These are phyloP conservation scores for Fusarium sp. DNA, from an alignment of 2,329 filamentous ascomycete genomes.

Conservation along the genomic window DNA sequence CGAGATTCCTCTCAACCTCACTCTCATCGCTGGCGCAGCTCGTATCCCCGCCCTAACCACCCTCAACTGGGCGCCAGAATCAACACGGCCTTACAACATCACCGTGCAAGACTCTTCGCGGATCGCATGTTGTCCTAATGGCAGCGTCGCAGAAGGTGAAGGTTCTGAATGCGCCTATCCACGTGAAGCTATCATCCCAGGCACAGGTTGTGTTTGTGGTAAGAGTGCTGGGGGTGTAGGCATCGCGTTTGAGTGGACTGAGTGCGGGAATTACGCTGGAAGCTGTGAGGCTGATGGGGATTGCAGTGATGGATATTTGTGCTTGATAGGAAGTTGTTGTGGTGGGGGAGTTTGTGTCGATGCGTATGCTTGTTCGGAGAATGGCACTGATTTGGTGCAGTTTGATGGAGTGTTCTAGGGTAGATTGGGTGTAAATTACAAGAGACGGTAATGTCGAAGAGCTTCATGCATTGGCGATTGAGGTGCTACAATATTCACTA, in stretches of 20 bases:
- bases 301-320: slow-evolving; percentile 48
- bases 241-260: slow-evolving; percentile 52
- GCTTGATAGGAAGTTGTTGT: slow-evolving; percentile 55
- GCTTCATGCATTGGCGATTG: too few species aligned
- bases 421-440: slow-evolving; percentile 20
- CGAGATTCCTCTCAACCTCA: slow-evolving; percentile 52
- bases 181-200: slow-evolving; percentile 46
- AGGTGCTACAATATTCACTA: neutral
- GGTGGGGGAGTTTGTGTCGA: slow-evolving; percentile 55
- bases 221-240: slow-evolving; percentile 43
- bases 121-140: slow-evolving; percentile 53
- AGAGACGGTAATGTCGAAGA: neutral
- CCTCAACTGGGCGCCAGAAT: slow-evolving; percentile 50
- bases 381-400: slow-evolving; percentile 50
- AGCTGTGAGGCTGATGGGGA: slow-evolving; percentile 49
- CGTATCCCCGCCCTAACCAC: slow-evolving; percentile 48
- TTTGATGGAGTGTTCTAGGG: slow-evolving; percentile 37
- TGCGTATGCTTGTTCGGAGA: slow-evolving; percentile 54
- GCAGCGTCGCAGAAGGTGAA: slow-evolving; percentile 41
- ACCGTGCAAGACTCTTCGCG: slow-evolving; percentile 53
- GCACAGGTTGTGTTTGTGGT: slow-evolving; percentile 55
- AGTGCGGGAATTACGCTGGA: slow-evolving; percentile 52
- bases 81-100: slow-evolving; percentile 48
- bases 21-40: slow-evolving; percentile 51
- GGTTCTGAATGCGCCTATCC: slow-evolving; percentile 51